Conservation (phyloP, 768 basidiomycete genomes). For the Tulasnella sp. region DNA sequence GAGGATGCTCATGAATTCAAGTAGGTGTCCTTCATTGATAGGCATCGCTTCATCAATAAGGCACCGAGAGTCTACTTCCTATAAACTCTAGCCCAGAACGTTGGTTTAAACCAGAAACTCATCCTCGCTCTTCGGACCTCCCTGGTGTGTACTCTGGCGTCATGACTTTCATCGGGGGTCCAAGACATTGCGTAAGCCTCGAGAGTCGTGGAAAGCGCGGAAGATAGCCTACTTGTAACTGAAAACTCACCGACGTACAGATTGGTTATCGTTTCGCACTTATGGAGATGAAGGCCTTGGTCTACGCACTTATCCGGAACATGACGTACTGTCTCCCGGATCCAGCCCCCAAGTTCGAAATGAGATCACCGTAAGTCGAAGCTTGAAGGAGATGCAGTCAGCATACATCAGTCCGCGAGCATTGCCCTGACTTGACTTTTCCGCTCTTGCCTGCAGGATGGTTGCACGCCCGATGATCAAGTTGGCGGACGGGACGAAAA, state of each 20-base stretch:
- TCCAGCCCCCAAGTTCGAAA: conserved; percentile 32
- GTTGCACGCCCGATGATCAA: no score
- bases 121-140: neutral
- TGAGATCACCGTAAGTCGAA: neutral
- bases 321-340: conserved; percentile 46
- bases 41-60: neutral
- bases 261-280: conserved; percentile 13
- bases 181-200: conserved; percentile 11
- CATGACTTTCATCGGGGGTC: conserved; percentile 16
- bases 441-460: no score
- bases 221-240: conserved; percentile 26
- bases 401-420: no score
- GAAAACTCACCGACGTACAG: conserved; percentile 17
- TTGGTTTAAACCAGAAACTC: neutral
- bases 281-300: conserved; percentile 30
- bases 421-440: no score
- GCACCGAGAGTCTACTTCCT: neutral
- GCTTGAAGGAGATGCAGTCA: no score
- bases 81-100: conserved; percentile 1
- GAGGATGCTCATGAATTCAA: conserved; percentile 51
- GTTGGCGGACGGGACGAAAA: no score
- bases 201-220: neutral
- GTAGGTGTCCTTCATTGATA: conserved; percentile 27
- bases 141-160: conserved; percentile 5
- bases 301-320: conserved; percentile 41